Evolutionary conservation across 2,329 filamentous ascomycete genomes (phyloP), one percentile per base, ranked within the genome.

Genomic region (Sporothrix globosa): DNA sequence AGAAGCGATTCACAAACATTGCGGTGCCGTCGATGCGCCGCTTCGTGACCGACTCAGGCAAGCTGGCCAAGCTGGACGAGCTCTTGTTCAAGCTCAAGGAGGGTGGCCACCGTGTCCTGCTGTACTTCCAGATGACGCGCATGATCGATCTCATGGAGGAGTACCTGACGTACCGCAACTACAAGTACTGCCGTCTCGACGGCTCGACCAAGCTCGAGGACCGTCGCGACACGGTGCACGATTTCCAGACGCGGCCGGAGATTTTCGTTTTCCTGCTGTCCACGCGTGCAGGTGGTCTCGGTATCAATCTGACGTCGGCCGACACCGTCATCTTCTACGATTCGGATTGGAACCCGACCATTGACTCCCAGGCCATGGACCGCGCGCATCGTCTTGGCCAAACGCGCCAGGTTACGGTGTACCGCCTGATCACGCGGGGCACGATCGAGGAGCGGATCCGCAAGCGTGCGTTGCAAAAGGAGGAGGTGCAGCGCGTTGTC

Each of bases 91-190:
- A 93, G 79, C 89, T 99, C 77, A 99, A 98, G 85, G 91, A 93
- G 73, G 92, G 91, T 73, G 92, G 92, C 48, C 96, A 99, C 76
- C 93, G 96, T 77, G 96, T 99, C 27, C 85, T 99, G 69, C 84
- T 99, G 24, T 99, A 99, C 85, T 99, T 99, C 92, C 96, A 99
- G 84, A 99, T 99, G 96, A 99, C 96, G 4, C 92, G 92, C 78
- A 99, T 99, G 96, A 98, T 99, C 78, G 95, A 99, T 79, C 84
- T 99, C 72, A 98, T 98, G 92, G 96, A 99, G 80, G 96, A 99
- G 81, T 99, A 98, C 76, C 85, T 99, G 71, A 98, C 96, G 0
- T 98, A 98, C 83, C 92, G 96, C 79, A 97, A 98, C 82, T 98
- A 97, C 89, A 97, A 97, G 81, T 99, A 97, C 82, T 96, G 95